Evolutionary conservation across 805 yeast species (phyloP).

Genomic region (Starmerella scarabaei): DNA sequence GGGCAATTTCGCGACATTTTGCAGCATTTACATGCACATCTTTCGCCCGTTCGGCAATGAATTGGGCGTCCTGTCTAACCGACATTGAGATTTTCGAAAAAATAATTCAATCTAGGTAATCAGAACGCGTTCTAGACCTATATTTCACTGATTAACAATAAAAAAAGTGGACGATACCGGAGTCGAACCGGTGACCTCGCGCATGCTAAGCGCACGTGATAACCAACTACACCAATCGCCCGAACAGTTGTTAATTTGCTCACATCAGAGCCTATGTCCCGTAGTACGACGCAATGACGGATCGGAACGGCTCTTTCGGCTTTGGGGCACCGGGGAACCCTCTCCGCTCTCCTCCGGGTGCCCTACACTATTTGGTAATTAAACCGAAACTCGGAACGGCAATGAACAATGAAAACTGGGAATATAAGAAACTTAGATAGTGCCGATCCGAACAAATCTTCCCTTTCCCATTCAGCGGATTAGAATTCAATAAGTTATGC

Average conservation of each 20-base stretch:
- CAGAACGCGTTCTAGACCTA: background rate
- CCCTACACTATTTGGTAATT: too few species aligned
- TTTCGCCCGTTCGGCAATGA: slow-evolving; percentile 16
- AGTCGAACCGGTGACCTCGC: slow-evolving; percentile 22
- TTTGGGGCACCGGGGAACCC: too few species aligned
- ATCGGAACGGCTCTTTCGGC: too few species aligned
- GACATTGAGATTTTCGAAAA: slow-evolving; percentile 5
- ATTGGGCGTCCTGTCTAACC: slow-evolving; percentile 9
- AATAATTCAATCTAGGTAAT: background rate
- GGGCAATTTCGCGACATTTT: slow-evolving; percentile 27
- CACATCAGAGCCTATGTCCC: too few species aligned
- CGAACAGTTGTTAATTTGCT: slow-evolving; percentile 2
- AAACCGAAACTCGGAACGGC: too few species aligned
- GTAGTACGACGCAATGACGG: too few species aligned
- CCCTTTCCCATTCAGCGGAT: too few species aligned
- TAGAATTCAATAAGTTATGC: too few species aligned
- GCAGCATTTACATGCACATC: slow-evolving; percentile 24
- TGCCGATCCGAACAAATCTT: too few species aligned
- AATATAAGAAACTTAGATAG: too few species aligned
- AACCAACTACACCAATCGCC: slow-evolving; percentile 22
- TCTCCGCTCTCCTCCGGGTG: too few species aligned
- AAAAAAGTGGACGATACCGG: slow-evolving; percentile 20
- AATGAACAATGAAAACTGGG: too few species aligned
- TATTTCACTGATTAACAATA: background rate
- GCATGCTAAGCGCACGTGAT: slow-evolving; percentile 22